Conservation (phyloP, 2,329 filamentous ascomycete genomes). For the Rutstroemia sp. region DNA sequence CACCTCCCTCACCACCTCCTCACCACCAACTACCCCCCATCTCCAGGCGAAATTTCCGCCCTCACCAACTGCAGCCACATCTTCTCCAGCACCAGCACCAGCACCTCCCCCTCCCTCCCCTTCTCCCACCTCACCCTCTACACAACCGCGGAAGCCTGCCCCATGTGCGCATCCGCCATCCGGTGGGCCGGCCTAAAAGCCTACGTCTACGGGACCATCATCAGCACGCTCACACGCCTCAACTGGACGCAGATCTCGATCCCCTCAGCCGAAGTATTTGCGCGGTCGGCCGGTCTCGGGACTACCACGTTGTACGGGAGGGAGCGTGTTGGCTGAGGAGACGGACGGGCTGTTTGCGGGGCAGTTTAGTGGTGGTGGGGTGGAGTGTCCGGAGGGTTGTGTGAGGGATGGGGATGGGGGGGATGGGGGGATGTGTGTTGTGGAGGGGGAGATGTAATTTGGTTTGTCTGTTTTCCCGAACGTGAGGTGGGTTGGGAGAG, state of each 20-base stretch:
- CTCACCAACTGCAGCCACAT: not conserved
- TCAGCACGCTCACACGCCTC: not conserved
- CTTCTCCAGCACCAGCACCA: not conserved
- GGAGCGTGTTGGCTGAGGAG: not conserved
- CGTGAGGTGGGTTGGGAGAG: too few relatives aligned
- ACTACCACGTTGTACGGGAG: not conserved
- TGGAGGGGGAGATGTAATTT: too few relatives aligned
- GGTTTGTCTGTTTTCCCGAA: too few relatives aligned
- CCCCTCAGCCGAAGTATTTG: not conserved
- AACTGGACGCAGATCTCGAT: not conserved
- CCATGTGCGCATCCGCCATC: conserved; percentile 50
- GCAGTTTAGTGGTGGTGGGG: not conserved
- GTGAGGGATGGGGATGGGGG: not conserved
- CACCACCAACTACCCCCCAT: not conserved
- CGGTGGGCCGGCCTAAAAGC: conserved; percentile 45
- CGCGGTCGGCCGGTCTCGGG: not conserved
- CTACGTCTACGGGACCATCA: conserved; percentile 8
- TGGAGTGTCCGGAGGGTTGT: not conserved
- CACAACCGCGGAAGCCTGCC: conserved; percentile 49
- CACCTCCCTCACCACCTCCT: too few relatives aligned
- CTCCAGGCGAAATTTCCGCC: not conserved
- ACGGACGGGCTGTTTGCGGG: not conserved
- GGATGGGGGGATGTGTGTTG: too few relatives aligned
- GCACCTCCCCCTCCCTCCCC: too few relatives aligned
- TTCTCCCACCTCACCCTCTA: conserved; percentile 28